Evolutionary conservation across 1,284 basidiomycete genomes (phyloP).

Genomic region (Coniophora puteana): DNA sequence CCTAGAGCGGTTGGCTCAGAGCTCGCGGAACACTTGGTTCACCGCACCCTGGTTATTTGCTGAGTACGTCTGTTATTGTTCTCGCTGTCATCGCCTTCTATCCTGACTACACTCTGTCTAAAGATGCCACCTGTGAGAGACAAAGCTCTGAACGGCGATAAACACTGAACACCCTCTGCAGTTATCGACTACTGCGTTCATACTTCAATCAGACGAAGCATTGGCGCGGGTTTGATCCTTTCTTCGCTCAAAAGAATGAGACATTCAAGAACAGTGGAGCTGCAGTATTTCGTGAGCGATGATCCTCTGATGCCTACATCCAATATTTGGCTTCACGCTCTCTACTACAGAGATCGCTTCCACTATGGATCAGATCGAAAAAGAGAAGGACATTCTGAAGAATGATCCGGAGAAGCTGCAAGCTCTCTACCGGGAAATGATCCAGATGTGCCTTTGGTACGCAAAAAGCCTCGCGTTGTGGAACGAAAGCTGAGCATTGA

Average conservation of each 20-base stretch:
- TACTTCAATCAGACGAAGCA: constrained; percentile 68
- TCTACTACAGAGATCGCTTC: constrained; percentile 55
- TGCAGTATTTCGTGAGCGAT: constrained; percentile 66
- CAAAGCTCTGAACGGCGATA: neutral
- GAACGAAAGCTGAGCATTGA: constrained; percentile 3
- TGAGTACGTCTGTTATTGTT: constrained; percentile 58
- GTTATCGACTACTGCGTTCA: constrained; percentile 82
- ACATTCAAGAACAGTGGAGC: constrained; percentile 81
- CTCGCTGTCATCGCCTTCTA: neutral
- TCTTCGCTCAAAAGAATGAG: constrained; percentile 75
- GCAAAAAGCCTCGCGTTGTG: constrained; percentile 13
- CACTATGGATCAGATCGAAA: constrained; percentile 62
- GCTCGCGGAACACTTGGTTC: constrained; percentile 80
- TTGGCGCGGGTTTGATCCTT: constrained; percentile 86
- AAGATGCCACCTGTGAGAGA: constrained; percentile 62
- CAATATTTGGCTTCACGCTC: constrained; percentile 2
- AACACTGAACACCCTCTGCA: constrained; percentile 23
- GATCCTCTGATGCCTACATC: neutral
- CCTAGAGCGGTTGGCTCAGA: constrained; percentile 46
- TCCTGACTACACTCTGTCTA: constrained; percentile 6
- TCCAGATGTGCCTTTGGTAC: constrained; percentile 86
- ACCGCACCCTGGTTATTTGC: constrained; percentile 91
- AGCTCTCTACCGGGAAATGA: constrained; percentile 78
- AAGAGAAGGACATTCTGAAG: constrained; percentile 40
- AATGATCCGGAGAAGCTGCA: constrained; percentile 51